A percentile compares a stretch with the other conserved stretches of the same genome.
Evolutionary conservation across 2,329 filamentous ascomycete species (phyloP).

Genomic region (Lachnellula occidentalis): DNA sequence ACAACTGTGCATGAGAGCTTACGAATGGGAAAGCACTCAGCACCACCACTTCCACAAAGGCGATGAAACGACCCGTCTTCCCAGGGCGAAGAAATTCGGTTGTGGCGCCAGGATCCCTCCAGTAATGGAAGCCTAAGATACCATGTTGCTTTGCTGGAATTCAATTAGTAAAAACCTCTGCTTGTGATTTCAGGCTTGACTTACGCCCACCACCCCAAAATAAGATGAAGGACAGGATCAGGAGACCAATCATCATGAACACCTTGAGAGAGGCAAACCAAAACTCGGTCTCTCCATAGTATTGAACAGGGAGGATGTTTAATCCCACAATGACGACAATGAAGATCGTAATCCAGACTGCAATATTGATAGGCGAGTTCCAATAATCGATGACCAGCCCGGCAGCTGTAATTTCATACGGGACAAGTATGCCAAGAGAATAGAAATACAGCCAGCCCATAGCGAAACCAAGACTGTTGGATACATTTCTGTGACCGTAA

Average conservation of each 20-base stretch:
- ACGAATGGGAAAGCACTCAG: conserved; percentile 43
- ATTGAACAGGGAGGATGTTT: conserved; percentile 44
- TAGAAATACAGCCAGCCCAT: conserved; percentile 38
- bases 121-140: conserved; percentile 41
- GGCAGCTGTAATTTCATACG: conserved; percentile 37
- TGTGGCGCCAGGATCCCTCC: conserved; percentile 43
- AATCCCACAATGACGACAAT: conserved; percentile 35
- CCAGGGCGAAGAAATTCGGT: conserved; percentile 37
- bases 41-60: conserved; percentile 43
- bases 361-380: conserved; percentile 36
- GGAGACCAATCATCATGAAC: conserved; percentile 28
- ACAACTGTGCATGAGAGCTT: neutral
- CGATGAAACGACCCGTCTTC: conserved; percentile 45
- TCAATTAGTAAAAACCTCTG: neutral
- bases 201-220: conserved; percentile 33
- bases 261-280: conserved; percentile 32
- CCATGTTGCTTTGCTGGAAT: conserved; percentile 20
- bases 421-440: conserved; percentile 35
- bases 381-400: conserved; percentile 40
- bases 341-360: conserved; percentile 37
- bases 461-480: conserved; percentile 39
- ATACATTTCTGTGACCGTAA: conserved; percentile 42
- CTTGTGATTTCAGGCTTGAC: neutral
- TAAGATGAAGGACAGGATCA: conserved; percentile 31
- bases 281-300: conserved; percentile 59